These are phyloP conservation scores for Diaporthe eres DNA, from an alignment of 2,329 filamentous ascomycete species.

Conservation along the genomic window DNA sequence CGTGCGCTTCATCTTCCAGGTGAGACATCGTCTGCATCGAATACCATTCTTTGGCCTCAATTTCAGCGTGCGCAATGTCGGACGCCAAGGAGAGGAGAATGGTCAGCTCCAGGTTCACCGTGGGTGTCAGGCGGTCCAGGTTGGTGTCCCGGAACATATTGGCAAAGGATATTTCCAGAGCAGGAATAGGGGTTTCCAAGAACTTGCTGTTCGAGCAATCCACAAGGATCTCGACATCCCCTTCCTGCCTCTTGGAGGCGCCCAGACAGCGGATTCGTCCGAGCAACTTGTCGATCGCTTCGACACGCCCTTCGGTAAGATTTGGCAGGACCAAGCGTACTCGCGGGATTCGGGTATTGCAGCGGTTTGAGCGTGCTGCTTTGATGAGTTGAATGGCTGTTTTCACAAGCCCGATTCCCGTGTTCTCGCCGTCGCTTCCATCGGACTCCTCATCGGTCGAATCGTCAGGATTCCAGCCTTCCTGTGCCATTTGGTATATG, in stretches of 20 bases:
- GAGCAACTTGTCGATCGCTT: slow-evolving; percentile 40
- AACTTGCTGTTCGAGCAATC: slow-evolving; percentile 40
- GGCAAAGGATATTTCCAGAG: slow-evolving; percentile 34
- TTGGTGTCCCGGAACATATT: slow-evolving; percentile 41
- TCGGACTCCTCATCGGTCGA: slow-evolving; percentile 40
- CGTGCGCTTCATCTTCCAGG: slow-evolving; percentile 41
- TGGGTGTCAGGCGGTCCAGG: slow-evolving; percentile 39
- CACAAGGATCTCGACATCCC: slow-evolving; percentile 38
- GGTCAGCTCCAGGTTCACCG: slow-evolving; percentile 42
- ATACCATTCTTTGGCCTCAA: slow-evolving; percentile 41
- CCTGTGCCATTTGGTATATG: slow-evolving; percentile 41
- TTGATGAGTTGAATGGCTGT: slow-evolving; percentile 39
- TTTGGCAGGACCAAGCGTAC: slow-evolving; percentile 41
- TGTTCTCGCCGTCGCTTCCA: slow-evolving; percentile 36
- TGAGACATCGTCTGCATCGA: slow-evolving; percentile 41
- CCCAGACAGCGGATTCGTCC: slow-evolving; percentile 34
- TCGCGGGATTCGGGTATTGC: slow-evolving; percentile 39
- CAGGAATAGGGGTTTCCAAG: slow-evolving; percentile 32
- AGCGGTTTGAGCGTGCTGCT: slow-evolving; percentile 40
- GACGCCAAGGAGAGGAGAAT: slow-evolving; percentile 42
- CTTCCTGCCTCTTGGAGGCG: slow-evolving; percentile 34
- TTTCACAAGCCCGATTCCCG: slow-evolving; percentile 35
- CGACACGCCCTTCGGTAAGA: slow-evolving; percentile 27
- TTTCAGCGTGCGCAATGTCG: slow-evolving; percentile 39
- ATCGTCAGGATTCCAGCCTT: slow-evolving; percentile 43